Evolutionary conservation across 192 early-diverging fungal genomes (phyloP).

Genomic region (Lobulomyces angularis): DNA sequence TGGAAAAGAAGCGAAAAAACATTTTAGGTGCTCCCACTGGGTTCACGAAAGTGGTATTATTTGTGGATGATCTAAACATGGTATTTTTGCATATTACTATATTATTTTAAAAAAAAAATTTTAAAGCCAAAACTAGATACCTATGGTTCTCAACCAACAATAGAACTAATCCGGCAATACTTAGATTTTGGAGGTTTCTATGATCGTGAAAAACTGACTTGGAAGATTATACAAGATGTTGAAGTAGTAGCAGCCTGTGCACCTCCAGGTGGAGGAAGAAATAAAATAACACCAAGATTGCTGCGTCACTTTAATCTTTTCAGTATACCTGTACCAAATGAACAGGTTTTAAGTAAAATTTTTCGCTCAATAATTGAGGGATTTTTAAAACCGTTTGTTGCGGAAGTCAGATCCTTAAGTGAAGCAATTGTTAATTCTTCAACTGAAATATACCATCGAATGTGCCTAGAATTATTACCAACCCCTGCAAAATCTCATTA

Average conservation of each 20-base stretch:
- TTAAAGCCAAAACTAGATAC: slow-evolving; percentile 50
- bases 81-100: too few relatives aligned
- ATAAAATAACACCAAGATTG: slow-evolving; percentile 38
- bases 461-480: slow-evolving; percentile 44
- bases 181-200: slow-evolving; percentile 45
- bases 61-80: slow-evolving; percentile 54
- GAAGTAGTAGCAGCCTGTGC: slow-evolving; percentile 41
- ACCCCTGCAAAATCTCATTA: slow-evolving; percentile 52
- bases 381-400: slow-evolving; percentile 35
- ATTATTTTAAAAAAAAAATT: too few relatives aligned
- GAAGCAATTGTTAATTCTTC: slow-evolving; percentile 43
- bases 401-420: slow-evolving; percentile 26
- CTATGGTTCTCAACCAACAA: slow-evolving; percentile 47
- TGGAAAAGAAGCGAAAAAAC: slow-evolving; percentile 51
- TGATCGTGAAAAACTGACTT: slow-evolving; percentile 43
- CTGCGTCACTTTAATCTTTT: slow-evolving; percentile 47
- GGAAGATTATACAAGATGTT: slow-evolving; percentile 44
- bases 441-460: slow-evolving; percentile 46
- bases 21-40: slow-evolving; percentile 45
- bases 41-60: slow-evolving; percentile 38
- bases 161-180: slow-evolving; percentile 44
- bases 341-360: slow-evolving; percentile 34
- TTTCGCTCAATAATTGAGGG: slow-evolving; percentile 45
- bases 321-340: slow-evolving; percentile 38
- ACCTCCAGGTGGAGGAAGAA: slow-evolving; percentile 46